Conservation (phyloP, 2,329 filamentous ascomycete species). For the Phyllosticta citribraziliensis region DNA sequence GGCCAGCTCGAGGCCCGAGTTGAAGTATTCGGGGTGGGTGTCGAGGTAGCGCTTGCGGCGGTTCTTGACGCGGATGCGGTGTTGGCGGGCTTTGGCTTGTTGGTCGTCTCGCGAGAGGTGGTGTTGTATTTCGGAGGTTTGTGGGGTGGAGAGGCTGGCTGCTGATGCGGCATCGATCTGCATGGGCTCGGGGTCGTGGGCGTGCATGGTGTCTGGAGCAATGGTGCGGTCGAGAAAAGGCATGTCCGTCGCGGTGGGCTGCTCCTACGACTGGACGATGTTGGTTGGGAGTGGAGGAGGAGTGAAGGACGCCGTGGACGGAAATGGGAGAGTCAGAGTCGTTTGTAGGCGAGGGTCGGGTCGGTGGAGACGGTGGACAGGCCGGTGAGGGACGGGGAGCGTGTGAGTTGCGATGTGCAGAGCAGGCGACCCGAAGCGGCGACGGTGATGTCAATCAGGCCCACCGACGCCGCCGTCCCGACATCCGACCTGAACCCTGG, state of each 20-base stretch:
- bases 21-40: constrained; percentile 63
- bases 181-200: constrained; percentile 2
- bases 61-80: constrained; percentile 56
- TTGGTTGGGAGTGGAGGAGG: neutral
- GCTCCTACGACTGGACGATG: too few relatives aligned
- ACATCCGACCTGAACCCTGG: neutral
- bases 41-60: constrained; percentile 68
- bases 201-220: neutral
- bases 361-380: neutral
- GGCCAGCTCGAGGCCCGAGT: constrained; percentile 51
- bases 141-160: constrained; percentile 17
- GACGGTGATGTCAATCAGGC: neutral
- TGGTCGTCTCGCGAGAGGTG: constrained; percentile 5
- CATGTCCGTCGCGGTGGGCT: neutral
- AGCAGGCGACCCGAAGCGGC: neutral
- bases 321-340: neutral
- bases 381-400: constrained; percentile 7
- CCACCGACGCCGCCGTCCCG: neutral
- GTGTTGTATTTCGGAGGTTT: constrained; percentile 5
- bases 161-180: constrained; percentile 21
- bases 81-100: constrained; percentile 13
- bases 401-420: constrained; percentile 6
- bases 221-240: constrained; percentile 8
- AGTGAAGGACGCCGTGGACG: neutral
- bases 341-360: neutral